Evolutionary conservation across 106 monocot species (phyloP), one percentile per base, ranked within the genome.

Genomic region (Acorus gramineus): DNA sequence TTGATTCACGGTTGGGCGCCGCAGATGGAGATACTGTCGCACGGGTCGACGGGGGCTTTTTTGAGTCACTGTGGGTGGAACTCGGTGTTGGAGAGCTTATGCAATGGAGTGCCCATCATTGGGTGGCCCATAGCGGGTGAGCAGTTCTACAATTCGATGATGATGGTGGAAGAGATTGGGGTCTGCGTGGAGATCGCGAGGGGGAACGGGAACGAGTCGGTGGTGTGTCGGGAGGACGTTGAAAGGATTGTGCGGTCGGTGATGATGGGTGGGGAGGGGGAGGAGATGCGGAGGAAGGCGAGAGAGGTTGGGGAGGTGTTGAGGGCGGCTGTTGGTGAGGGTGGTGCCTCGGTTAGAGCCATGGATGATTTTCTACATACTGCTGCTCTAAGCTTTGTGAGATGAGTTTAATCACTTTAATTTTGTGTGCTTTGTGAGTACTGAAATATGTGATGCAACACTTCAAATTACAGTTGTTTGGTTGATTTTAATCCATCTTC

Each of bases 1-100:
- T 42, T 82, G 48, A 46, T 68, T 49, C 50, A 71, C 3, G n/a
- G 55, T 46, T 78, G 82, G 82, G 82, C 78, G 47, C 78, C 78
- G 2, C 82, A 82, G 63, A 28, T 55, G 42, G 73, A 74, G 60
- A 70, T 77, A 4, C 46, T 66, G 51, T 63, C 70, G 45, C 74
- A 82, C 52, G 8, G 4, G 48, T 63, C 83, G 7, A 76, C 61
- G 9, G 84, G 79, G 7, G 79, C 61, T 53, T 75, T 75, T 45
- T 8, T 74, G 44, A 74, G 66, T 47, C 73, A 74, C 52, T 74
- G 73, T 47, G 73, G 73, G 8, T 74, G 73, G 73, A 72, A 72
- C 64, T 64, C 63, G 11, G 10, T 51, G 28, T 11, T 72, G 47
- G 72, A 72, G 72, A 71, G 74, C 61, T n/a, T 81, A 72, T 64